These are phyloP conservation scores for Fomitopsis palustris DNA, from an alignment of 1,284 basidiomycete species.

Conservation along the genomic window DNA sequence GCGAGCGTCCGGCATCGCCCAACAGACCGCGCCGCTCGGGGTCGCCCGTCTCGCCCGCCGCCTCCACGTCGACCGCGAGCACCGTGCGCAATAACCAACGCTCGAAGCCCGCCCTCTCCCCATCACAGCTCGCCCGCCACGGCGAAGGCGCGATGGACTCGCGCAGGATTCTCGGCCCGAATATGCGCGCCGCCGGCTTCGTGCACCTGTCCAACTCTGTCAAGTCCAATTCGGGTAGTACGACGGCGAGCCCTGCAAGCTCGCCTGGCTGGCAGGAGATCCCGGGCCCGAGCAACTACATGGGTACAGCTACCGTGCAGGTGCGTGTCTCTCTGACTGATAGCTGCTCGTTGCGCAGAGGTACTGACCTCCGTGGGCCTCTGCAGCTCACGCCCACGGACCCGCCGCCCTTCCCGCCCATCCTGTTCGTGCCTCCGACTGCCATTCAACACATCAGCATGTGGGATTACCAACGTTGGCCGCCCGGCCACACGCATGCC, in stretches of 20 bases:
- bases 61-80: constrained; percentile 12
- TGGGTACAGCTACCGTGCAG: neutral
- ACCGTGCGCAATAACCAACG: constrained; percentile 19
- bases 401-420: constrained; percentile 29
- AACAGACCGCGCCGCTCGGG: constrained; percentile 18
- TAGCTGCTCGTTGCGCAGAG: constrained; percentile 7
- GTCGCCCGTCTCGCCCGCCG: constrained; percentile 24
- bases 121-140: constrained; percentile 24
- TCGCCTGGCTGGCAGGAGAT: constrained; percentile 4
- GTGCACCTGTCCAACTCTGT: constrained; percentile 22
- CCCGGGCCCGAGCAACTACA: neutral
- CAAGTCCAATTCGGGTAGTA: neutral
- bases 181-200: constrained; percentile 31
- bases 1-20: constrained; percentile 13
- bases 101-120: constrained; percentile 14
- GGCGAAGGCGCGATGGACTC: constrained; percentile 27
- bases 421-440: constrained; percentile 24
- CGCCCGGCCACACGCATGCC: neutral
- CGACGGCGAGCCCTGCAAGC: neutral
- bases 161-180: constrained; percentile 27
- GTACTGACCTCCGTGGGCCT: neutral
- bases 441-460: constrained; percentile 13
- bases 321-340: neutral
- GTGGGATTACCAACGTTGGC: constrained; percentile 25
- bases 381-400: constrained; percentile 20